Conservation (phyloP, 352 stramenopile species). For the Phytophthora chlamydospora region DNA sequence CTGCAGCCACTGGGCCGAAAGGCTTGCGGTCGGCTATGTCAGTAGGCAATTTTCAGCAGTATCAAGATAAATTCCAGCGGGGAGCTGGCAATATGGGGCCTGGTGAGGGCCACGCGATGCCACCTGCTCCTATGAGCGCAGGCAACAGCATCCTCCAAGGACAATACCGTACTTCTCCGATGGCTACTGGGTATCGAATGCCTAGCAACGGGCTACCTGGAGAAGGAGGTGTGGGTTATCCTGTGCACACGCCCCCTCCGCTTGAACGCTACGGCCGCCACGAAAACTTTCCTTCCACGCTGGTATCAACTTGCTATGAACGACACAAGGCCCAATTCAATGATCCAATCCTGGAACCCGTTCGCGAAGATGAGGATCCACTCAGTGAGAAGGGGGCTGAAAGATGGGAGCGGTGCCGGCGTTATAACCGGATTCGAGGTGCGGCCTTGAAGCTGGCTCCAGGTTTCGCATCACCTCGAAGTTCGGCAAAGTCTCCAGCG, state of each 20-base stretch:
- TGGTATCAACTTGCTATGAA: slow-evolving; percentile 74
- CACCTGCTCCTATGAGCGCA: slow-evolving; percentile 18
- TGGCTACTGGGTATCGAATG: slow-evolving; percentile 23
- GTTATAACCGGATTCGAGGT: slow-evolving; percentile 68
- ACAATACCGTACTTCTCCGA: slow-evolving; percentile 32
- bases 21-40: slow-evolving; percentile 67
- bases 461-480: slow-evolving; percentile 52
- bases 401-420: slow-evolving; percentile 63
- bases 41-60: slow-evolving; percentile 78
- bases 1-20: slow-evolving; percentile 16
- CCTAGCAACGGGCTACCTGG: slow-evolving; percentile 7
- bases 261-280: slow-evolving; percentile 55
- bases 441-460: slow-evolving; percentile 64
- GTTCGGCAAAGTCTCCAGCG: slow-evolving; percentile 20
- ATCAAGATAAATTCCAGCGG: slow-evolving; percentile 58
- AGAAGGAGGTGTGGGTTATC: slow-evolving; percentile 16
- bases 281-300: slow-evolving; percentile 51
- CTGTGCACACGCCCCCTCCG: slow-evolving; percentile 20
- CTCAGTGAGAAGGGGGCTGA: slow-evolving; percentile 77
- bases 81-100: slow-evolving; percentile 6
- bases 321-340: slow-evolving; percentile 77
- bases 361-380: slow-evolving; percentile 77
- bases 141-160: slow-evolving; percentile 24
- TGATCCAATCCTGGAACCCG: slow-evolving; percentile 62
- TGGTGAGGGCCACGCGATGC: slow-evolving; percentile 15